Percentiles rank a stretch among this genome's conserved stretches.
These are phyloP conservation scores for Hanseniaspora sp. DNA, from an alignment of 1,139 yeast genomes.

Conservation along the genomic window DNA sequence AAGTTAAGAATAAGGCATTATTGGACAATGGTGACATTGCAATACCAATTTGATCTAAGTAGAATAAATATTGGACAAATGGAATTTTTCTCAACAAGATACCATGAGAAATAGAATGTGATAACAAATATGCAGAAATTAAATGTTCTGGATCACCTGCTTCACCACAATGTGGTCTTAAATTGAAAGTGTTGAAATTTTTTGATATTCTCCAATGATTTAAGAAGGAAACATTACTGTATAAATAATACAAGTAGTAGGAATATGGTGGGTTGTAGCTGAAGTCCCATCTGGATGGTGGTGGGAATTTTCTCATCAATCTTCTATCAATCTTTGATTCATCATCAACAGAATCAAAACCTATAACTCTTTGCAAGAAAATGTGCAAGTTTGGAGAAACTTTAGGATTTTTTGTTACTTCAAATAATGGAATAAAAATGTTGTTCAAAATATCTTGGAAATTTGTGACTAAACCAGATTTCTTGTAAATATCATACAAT, in stretches of 20 bases:
- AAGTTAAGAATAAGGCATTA: conserved; percentile 87
- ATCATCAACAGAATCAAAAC: conserved; percentile 97
- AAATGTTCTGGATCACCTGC: conserved; percentile 98
- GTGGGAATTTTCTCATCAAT: conserved; percentile 68
- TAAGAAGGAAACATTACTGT: conserved; percentile 72
- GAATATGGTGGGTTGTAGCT: conserved; percentile 91
- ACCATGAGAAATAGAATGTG: conserved; percentile 93
- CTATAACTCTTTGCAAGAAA: conserved; percentile 85
- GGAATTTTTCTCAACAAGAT: conserved; percentile 86
- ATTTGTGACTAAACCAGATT: conserved; percentile 53
- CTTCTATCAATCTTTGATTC: conserved; percentile 85
- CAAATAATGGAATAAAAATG: conserved; percentile 80
- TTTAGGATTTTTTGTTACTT: conserved; percentile 73
- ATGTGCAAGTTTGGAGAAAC: conserved; percentile 80
- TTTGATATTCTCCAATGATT: conserved; percentile 68
- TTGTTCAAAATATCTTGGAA: conserved; percentile 73
- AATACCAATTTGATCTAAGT: conserved; percentile 86
- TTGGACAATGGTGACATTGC: conserved; percentile 99
- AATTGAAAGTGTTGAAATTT: conserved; percentile 74
- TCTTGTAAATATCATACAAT: conserved; percentile 77
- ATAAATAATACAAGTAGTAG: conserved; percentile 80
- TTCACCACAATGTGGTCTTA: conserved; percentile 97
- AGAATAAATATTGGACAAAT: conserved; percentile 83
- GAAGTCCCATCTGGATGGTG: conserved; percentile 70
- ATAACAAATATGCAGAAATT: conserved; percentile 75